These are phyloP conservation scores for Penicillium sclerotiorum DNA, from an alignment of 2,329 filamentous ascomycete genomes.

Conservation along the genomic window DNA sequence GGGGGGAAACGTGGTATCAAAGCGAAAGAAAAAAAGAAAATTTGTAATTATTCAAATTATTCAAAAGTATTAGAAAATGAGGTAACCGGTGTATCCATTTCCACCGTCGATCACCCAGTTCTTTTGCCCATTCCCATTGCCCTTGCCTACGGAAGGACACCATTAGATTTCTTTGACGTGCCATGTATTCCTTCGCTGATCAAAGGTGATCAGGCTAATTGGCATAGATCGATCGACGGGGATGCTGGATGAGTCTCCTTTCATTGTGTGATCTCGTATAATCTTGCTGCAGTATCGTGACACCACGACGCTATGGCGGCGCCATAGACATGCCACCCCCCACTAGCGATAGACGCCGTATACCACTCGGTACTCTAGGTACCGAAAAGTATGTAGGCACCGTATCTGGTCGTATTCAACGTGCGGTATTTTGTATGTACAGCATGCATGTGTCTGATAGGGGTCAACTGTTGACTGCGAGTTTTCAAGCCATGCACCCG, in stretches of 20 bases:
- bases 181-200: background rate
- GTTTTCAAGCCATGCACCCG: no score
- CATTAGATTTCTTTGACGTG: constrained; percentile 4
- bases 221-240: background rate
- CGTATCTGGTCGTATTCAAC: no score
- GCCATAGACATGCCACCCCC: constrained; percentile 3
- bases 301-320: constrained; percentile 11
- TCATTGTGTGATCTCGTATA: no score
- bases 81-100: constrained; percentile 12
- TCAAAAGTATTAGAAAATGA: background rate
- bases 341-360: constrained; percentile 22
- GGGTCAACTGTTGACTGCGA: no score
- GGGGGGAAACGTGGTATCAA: constrained; percentile 18
- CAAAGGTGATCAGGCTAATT: background rate
- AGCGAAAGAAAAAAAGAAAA: constrained; percentile 1
- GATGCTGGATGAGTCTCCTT: no score
- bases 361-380: constrained; percentile 6
- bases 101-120: constrained; percentile 2
- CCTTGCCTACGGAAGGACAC: background rate
- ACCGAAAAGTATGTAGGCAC: background rate
- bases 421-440: no score
- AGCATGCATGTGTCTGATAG: no score
- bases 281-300: no score
- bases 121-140: background rate
- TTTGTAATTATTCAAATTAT: constrained; percentile 1